phyloP scores from a whole-genome alignment of 1,139 yeast genomes.

The Diutina siamensis region DNA sequence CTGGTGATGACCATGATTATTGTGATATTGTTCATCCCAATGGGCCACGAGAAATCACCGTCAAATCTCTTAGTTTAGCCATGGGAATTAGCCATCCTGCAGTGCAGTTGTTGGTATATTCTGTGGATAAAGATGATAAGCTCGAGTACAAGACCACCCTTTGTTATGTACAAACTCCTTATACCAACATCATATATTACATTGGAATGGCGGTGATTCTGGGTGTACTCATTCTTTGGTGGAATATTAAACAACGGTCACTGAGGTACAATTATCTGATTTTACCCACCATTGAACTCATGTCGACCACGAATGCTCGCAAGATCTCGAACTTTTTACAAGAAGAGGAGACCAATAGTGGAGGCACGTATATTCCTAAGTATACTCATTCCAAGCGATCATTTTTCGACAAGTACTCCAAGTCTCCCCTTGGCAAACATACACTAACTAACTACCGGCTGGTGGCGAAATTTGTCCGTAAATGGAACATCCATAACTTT shows the following conservation, averaged over 20 bases:
- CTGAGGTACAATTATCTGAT: conserved; percentile 12
- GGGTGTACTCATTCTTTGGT: conserved; percentile 19
- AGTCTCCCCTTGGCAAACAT: neutral
- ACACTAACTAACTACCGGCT: neutral
- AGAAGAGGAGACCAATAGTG: conserved; percentile 11
- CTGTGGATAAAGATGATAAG: conserved; percentile 10
- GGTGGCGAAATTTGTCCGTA: conserved; percentile 8
- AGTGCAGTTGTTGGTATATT: conserved; percentile 34
- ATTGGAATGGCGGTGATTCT: conserved; percentile 25
- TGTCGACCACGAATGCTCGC: conserved; percentile 9
- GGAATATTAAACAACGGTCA: conserved; percentile 21
- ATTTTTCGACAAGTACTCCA: conserved; percentile 1
- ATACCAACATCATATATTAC: conserved; percentile 29
- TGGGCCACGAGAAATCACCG: conserved; percentile 32
- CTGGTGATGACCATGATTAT: conserved; percentile 96
- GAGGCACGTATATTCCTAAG: conserved; percentile 9
- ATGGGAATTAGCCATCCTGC: conserved; percentile 48
- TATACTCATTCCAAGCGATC: conserved; percentile 10
- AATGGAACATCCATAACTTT: conserved; percentile 12
- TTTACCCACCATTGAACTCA: conserved; percentile 11
- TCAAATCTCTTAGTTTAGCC: conserved; percentile 48
- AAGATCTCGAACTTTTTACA: conserved; percentile 13
- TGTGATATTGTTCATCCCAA: conserved; percentile 60
- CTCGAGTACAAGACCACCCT: conserved; percentile 24
- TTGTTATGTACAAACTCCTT: conserved; percentile 41